phyloP scores from a whole-genome alignment of 345 rosid genomes.

The Draba incana region DNA sequence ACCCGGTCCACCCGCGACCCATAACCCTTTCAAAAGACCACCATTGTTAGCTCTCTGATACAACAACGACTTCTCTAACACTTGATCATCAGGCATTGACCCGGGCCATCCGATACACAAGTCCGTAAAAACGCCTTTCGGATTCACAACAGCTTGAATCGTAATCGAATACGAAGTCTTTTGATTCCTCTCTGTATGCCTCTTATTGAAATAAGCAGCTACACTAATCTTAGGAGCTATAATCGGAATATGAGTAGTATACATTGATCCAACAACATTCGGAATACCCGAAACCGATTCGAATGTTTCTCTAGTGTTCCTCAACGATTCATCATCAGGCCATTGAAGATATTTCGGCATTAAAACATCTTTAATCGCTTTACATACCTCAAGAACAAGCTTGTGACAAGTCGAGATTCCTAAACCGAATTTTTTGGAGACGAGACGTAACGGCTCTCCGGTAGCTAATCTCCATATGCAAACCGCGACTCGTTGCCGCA shows the following conservation, averaged over 20 bases:
- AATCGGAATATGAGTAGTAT: constrained; percentile 81
- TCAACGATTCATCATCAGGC: constrained; percentile 66
- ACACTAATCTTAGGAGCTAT: constrained; percentile 81
- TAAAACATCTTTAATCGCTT: constrained; percentile 67
- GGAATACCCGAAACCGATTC: constrained; percentile 69
- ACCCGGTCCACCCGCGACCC: constrained; percentile 74
- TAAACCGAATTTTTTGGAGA: constrained; percentile 74
- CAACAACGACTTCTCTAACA: constrained; percentile 73
- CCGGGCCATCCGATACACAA: constrained; percentile 95
- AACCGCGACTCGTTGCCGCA: constrained; percentile 89
- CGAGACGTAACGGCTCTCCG: constrained; percentile 72
- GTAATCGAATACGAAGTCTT: constrained; percentile 77
- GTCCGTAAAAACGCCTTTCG: constrained; percentile 71
- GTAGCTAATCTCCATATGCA: constrained; percentile 92
- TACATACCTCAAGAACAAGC: constrained; percentile 75
- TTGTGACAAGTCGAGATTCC: constrained; percentile 88
- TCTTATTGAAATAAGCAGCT: constrained; percentile 74
- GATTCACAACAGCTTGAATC: constrained; percentile 73
- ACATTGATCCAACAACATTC: constrained; percentile 73
- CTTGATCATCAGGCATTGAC: constrained; percentile 81
- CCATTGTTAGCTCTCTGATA: constrained; percentile 75
- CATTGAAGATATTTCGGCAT: constrained; percentile 82
- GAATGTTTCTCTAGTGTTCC: constrained; percentile 48
- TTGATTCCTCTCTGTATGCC: constrained; percentile 80
- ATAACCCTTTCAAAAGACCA: constrained; percentile 55